Evolutionary conservation across 1,284 basidiomycete species (phyloP).

Genomic region (Papiliotrema laurentii): DNA sequence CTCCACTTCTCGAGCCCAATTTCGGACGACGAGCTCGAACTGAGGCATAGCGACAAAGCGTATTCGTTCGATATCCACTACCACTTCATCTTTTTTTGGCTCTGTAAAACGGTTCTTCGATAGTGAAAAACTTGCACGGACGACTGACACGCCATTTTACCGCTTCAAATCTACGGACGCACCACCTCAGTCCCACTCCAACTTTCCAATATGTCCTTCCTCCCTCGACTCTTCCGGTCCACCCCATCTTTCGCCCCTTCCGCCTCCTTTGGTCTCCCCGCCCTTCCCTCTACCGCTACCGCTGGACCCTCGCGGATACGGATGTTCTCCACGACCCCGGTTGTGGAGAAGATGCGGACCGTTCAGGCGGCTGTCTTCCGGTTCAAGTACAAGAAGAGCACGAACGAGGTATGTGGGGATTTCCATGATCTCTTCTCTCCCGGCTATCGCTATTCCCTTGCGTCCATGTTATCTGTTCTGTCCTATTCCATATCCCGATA

Average conservation of each 20-base stretch:
- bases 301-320: not conserved
- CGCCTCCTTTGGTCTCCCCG: not conserved
- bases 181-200: not conserved
- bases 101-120: too few relatives aligned
- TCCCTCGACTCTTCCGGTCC: not conserved
- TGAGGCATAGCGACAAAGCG: too few relatives aligned
- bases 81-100: too few relatives aligned
- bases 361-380: not conserved
- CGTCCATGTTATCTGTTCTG: too few relatives aligned
- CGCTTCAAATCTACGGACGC: not conserved
- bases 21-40: not conserved
- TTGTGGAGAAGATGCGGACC: slow-evolving; percentile 1
- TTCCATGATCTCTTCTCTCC: not conserved
- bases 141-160: not conserved
- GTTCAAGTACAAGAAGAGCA: not conserved
- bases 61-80: too few relatives aligned
- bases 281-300: not conserved
- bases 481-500: too few relatives aligned
- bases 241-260: not conserved
- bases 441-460: too few relatives aligned
- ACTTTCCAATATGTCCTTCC: not conserved
- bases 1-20: not conserved
- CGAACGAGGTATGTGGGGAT: not conserved
- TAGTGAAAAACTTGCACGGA: too few relatives aligned
- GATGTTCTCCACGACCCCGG: not conserved